Percentiles rank a stretch among this genome's conserved stretches.
Evolutionary conservation across 148 eudicot genomes (phyloP).

Genomic region (Hydrangea macrophylla): DNA sequence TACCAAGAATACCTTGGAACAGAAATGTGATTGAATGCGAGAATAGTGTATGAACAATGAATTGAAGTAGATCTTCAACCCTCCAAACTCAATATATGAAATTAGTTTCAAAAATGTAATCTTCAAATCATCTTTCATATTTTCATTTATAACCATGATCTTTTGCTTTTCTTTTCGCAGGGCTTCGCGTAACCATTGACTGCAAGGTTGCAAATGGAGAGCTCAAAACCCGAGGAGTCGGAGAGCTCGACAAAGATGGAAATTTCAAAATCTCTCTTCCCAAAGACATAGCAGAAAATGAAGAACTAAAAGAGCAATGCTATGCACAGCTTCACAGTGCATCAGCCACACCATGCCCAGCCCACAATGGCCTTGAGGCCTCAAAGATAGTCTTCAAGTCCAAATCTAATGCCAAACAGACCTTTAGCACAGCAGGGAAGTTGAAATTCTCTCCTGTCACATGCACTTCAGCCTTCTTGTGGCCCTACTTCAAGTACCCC

Average conservation of each 20-base stretch:
- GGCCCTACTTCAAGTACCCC: conserved; percentile 32
- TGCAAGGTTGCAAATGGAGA: conserved; percentile 38
- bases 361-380: conserved; percentile 25
- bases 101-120: no score
- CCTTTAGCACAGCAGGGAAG: conserved; percentile 25
- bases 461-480: conserved; percentile 42
- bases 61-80: no score
- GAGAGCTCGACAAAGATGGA: conserved; percentile 35
- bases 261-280: conserved; percentile 32
- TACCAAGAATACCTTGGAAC: no score
- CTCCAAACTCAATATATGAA: no score
- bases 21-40: no score
- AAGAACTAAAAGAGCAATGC: conserved; percentile 35
- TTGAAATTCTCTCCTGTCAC: conserved; percentile 33
- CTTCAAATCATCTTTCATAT: no score
- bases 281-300: conserved; percentile 15
- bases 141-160: no score
- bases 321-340: conserved; percentile 47
- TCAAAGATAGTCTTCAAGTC: conserved; percentile 30
- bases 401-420: conserved; percentile 26
- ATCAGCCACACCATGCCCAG: conserved; percentile 30
- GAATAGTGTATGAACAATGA: no score
- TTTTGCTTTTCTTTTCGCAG: conserved; percentile 18
- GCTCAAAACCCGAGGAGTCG: conserved; percentile 32
- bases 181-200: conserved; percentile 42